A percentile compares a stretch with the other conserved stretches of the same genome.
These are phyloP conservation scores for Fistulinella prunicolor DNA, from an alignment of 768 basidiomycete species.

Conservation along the genomic window DNA sequence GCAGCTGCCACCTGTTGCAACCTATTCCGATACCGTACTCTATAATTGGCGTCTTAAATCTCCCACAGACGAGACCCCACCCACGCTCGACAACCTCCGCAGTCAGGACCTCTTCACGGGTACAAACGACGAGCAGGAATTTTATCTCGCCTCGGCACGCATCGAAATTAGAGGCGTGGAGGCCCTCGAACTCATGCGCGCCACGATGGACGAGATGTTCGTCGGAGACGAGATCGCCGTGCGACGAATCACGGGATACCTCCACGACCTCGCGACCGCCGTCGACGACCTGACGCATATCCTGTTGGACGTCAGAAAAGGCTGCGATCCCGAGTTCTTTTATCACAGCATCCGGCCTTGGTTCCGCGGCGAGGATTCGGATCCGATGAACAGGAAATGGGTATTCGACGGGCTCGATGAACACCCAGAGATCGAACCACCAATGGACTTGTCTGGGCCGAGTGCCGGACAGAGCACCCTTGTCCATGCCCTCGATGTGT, in stretches of 20 bases:
- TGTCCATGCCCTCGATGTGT: slow-evolving; percentile 70
- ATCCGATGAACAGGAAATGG: slow-evolving; percentile 45
- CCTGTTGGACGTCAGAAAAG: slow-evolving; percentile 61
- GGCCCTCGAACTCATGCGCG: slow-evolving; percentile 81
- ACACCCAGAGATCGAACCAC: slow-evolving; percentile 40
- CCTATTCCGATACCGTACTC: slow-evolving; percentile 88
- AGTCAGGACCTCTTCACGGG: slow-evolving; percentile 72
- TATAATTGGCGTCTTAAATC: slow-evolving; percentile 67
- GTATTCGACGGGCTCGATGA: slow-evolving; percentile 58
- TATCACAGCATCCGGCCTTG: slow-evolving; percentile 75
- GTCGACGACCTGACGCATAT: slow-evolving; percentile 62
- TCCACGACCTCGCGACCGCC: slow-evolving; percentile 57
- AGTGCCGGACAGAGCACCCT: slow-evolving; percentile 82
- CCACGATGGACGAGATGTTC: slow-evolving; percentile 86
- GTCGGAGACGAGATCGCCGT: slow-evolving; percentile 65
- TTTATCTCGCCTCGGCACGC: slow-evolving; percentile 81
- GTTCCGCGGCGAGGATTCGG: slow-evolving; percentile 71
- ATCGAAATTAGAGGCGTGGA: slow-evolving; percentile 86
- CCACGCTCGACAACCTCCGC: slow-evolving; percentile 56
- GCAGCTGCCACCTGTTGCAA: slow-evolving; percentile 82
- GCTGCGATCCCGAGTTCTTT: slow-evolving; percentile 70
- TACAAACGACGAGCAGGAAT: slow-evolving; percentile 77
- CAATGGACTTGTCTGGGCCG: slow-evolving; percentile 66
- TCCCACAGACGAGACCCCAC: slow-evolving; percentile 29
- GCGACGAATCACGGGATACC: slow-evolving; percentile 61